phyloP scores from a whole-genome alignment of 1,284 basidiomycete species.

The Ustanciosporium gigantosporum region DNA sequence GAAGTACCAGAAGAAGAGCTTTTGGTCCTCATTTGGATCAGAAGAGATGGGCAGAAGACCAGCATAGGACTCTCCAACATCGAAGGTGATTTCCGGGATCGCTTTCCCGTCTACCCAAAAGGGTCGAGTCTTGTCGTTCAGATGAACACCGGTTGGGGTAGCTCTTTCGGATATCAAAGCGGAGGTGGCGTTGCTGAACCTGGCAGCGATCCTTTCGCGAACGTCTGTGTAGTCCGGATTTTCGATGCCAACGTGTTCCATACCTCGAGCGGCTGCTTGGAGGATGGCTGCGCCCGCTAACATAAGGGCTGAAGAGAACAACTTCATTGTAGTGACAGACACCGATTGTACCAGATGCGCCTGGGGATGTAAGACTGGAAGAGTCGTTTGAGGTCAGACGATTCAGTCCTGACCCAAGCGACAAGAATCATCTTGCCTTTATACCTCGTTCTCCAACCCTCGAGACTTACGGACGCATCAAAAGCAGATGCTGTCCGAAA shows the following conservation, averaged over 20 bases:
- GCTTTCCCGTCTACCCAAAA: constrained; percentile 28
- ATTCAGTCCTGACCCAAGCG: too few species aligned
- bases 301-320: constrained; percentile 10
- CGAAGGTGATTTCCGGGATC: constrained; percentile 42
- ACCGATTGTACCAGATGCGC: not conserved
- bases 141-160: constrained; percentile 2
- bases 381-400: too few species aligned
- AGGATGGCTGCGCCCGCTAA: constrained; percentile 15
- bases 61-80: constrained; percentile 45
- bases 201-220: constrained; percentile 14
- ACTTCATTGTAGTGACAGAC: constrained; percentile 13
- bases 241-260: constrained; percentile 31
- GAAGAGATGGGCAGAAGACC: constrained; percentile 43
- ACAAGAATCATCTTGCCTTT: too few species aligned
- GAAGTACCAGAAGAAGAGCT: constrained; percentile 86
- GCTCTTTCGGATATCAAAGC: not conserved
- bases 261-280: constrained; percentile 23
- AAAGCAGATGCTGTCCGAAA: too few species aligned
- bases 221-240: constrained; percentile 15
- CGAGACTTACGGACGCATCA: too few species aligned
- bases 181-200: not conserved
- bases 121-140: constrained; percentile 22
- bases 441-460: too few species aligned
- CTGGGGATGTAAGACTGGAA: too few species aligned
- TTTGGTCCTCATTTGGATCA: constrained; percentile 17